These are phyloP conservation scores for Climacium dendroides DNA, from an alignment of 225 moss, liverwort and hornwort species.

Conservation along the genomic window DNA sequence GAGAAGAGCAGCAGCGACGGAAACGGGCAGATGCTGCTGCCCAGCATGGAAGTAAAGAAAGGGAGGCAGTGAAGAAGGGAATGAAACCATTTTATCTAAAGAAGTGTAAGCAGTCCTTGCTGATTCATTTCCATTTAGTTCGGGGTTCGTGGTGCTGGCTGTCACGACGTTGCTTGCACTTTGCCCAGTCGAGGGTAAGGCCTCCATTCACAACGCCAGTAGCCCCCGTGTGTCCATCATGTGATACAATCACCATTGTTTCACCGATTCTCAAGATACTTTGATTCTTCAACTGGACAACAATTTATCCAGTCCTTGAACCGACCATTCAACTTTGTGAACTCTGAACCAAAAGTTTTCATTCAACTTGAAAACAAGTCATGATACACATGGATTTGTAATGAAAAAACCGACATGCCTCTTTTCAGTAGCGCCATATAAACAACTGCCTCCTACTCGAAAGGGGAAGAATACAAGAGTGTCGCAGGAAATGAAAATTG, in stretches of 20 bases:
- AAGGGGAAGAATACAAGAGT: neutral
- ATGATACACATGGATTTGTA: neutral
- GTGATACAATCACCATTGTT: no score
- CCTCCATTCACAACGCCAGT: neutral
- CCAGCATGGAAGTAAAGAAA: conserved; percentile 37
- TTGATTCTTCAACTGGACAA: neutral
- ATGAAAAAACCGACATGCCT: neutral
- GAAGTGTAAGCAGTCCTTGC: conserved; percentile 48
- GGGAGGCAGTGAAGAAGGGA: conserved; percentile 73
- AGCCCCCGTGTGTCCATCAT: no score
- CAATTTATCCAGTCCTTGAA: neutral
- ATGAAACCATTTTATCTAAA: conserved; percentile 81
- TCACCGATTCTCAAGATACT: neutral
- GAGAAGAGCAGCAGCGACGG: conserved; percentile 65
- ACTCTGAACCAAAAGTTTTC: neutral
- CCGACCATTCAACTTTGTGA: neutral
- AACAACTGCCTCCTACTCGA: neutral
- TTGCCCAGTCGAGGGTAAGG: neutral
- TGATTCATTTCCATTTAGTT: neutral
- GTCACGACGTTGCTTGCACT: neutral
- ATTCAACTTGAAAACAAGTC: neutral
- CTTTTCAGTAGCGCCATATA: neutral
- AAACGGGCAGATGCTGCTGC: conserved; percentile 34
- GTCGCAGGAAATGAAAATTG: neutral
- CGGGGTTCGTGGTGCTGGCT: neutral